phyloP scores from a whole-genome alignment of 768 basidiomycete species.

The Pleurotus djamor region DNA sequence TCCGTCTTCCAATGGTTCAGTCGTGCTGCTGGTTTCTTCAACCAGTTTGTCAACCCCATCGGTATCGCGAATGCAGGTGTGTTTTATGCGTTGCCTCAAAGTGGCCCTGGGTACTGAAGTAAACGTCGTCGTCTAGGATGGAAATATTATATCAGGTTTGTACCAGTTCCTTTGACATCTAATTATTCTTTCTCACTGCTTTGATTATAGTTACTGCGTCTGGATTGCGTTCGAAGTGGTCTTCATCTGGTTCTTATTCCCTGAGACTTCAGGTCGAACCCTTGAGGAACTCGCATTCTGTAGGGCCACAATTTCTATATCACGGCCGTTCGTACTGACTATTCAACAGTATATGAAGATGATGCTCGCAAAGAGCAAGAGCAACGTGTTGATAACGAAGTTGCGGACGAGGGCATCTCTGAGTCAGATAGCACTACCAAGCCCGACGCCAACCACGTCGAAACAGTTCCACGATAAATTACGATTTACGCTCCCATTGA shows the following conservation, averaged over 20 bases:
- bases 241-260: conserved; percentile 62
- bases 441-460: conserved; percentile 5
- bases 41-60: conserved; percentile 66
- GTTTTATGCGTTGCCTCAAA: conserved; percentile 3
- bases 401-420: conserved; percentile 18
- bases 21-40: conserved; percentile 57
- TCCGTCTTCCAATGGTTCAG: conserved; percentile 59
- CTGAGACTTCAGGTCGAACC: conserved; percentile 51
- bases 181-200: background rate
- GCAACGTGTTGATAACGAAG: conserved; percentile 37
- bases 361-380: conserved; percentile 38
- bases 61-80: conserved; percentile 49
- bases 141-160: conserved; percentile 54
- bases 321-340: background rate
- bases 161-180: background rate
- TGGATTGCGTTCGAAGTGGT: conserved; percentile 51
- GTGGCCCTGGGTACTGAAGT: background rate
- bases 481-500: background rate
- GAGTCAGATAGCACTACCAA: background rate
- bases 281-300: conserved; percentile 62
- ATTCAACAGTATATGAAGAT: conserved; percentile 37
- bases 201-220: conserved; percentile 37
- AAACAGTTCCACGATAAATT: background rate
- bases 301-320: conserved; percentile 22
- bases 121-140: conserved; percentile 29